Conservation (phyloP, 1,284 basidiomycete genomes). For the Cerioporus squamosus region DNA sequence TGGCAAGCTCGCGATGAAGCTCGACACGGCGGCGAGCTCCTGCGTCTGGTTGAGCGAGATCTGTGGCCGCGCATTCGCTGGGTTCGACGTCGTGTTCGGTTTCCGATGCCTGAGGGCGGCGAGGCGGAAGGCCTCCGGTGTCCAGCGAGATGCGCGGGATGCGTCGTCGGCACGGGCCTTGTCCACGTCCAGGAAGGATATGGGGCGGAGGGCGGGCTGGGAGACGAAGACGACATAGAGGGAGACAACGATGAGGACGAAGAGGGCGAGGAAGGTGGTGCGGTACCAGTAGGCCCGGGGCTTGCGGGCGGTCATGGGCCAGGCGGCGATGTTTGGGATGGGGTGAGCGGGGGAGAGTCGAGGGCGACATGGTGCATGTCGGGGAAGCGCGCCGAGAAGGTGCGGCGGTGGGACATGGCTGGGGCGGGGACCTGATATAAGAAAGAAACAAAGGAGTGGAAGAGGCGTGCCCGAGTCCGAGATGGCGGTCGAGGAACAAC, state of each 20-base stretch:
- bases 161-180: conserved; percentile 14
- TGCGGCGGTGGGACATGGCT: conserved; percentile 38
- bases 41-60: conserved; percentile 56
- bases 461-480: conserved; percentile 20
- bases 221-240: conserved; percentile 58
- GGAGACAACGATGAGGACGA: conserved; percentile 52
- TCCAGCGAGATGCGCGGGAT: conserved; percentile 27
- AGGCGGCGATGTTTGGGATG: conserved; percentile 30
- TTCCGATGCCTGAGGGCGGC: conserved; percentile 34
- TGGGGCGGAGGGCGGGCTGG: conserved; percentile 45
- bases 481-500: conserved; percentile 7
- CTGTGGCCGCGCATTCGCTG: conserved; percentile 36
- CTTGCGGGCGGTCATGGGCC: conserved; percentile 30
- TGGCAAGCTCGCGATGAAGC: conserved; percentile 78
- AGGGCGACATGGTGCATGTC: conserved; percentile 32
- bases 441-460: conserved; percentile 24
- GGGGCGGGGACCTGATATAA: conserved; percentile 13
- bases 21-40: conserved; percentile 80
- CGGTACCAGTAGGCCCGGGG: conserved; percentile 42
- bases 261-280: conserved; percentile 55
- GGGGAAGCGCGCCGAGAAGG: conserved; percentile 35
- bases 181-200: conserved; percentile 41
- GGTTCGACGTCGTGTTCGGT: conserved; percentile 23
- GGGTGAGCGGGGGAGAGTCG: conserved; percentile 35
- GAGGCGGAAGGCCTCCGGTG: conserved; percentile 30